Evolutionary conservation across 257 asterid genomes (phyloP).

Genomic region (Dorcoceras hygrometricum): DNA sequence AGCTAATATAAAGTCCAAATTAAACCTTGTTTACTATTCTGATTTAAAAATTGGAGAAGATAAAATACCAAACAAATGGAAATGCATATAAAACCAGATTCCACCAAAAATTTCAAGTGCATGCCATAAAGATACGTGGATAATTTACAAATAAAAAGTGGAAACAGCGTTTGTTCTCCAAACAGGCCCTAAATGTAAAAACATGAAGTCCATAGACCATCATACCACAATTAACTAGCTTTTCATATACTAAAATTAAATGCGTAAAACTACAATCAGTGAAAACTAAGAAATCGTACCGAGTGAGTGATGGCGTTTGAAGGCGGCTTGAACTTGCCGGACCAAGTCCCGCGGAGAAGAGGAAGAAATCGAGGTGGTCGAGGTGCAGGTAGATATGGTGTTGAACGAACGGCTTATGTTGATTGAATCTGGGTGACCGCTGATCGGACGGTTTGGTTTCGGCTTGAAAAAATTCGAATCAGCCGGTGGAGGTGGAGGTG

Average conservation of each 20-base stretch:
- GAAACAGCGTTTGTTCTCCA: background rate
- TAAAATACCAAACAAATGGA: background rate
- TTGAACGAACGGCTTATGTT: conserved; percentile 46
- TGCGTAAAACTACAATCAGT: background rate
- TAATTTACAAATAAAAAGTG: too few relatives aligned
- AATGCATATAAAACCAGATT: background rate
- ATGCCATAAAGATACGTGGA: background rate
- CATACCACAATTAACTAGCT: background rate
- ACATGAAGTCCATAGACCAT: background rate
- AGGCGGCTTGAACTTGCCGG: conserved; percentile 71
- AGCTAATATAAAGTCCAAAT: conserved; percentile 10
- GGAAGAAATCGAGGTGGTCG: conserved; percentile 54
- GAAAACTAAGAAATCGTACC: conserved; percentile 37
- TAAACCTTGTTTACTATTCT: background rate
- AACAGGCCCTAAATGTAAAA: background rate
- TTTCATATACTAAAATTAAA: background rate
- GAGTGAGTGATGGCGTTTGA: conserved; percentile 74
- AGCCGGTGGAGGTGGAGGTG: conserved; percentile 41
- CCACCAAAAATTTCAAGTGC: background rate
- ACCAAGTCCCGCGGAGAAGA: conserved; percentile 67
- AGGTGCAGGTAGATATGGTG: conserved; percentile 43
- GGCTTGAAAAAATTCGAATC: conserved; percentile 40
- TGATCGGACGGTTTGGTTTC: conserved; percentile 50
- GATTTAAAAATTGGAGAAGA: background rate
- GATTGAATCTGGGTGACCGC: conserved; percentile 48